Conservation (phyloP, 192 early-diverging fungal genomes). For the Coemansia sp. region DNA sequence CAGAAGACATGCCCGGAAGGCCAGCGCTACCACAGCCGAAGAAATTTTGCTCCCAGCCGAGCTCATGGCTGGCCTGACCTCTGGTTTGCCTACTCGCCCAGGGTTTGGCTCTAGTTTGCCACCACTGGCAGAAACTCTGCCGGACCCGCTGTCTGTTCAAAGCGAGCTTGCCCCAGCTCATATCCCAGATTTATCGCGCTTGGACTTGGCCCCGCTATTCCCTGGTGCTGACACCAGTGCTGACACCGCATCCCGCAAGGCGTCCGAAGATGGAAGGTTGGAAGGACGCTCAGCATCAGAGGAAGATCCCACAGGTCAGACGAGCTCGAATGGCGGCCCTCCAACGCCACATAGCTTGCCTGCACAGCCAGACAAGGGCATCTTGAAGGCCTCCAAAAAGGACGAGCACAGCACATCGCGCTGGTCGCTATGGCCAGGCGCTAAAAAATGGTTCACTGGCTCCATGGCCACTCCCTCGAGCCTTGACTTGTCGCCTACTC, state of each 20-base stretch:
- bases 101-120: not conserved
- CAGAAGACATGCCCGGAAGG: slow-evolving; percentile 50
- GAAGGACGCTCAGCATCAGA: not conserved
- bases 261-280: not conserved
- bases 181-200: slow-evolving; percentile 9
- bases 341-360: slow-evolving; percentile 5
- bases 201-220: slow-evolving; percentile 46
- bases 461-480: slow-evolving; percentile 17
- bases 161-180: not conserved
- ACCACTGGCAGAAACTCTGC: not conserved
- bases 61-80: slow-evolving; percentile 50
- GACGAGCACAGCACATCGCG: slow-evolving; percentile 31
- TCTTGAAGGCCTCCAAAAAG: slow-evolving; percentile 44
- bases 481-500: slow-evolving; percentile 13
- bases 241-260: not conserved
- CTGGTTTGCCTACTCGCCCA: slow-evolving; percentile 24
- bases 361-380: slow-evolving; percentile 41
- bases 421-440: slow-evolving; percentile 52
- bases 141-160: not conserved
- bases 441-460: slow-evolving; percentile 48
- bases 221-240: slow-evolving; percentile 12
- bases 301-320: not conserved
- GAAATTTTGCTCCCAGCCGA: slow-evolving; percentile 51
- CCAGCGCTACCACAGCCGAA: slow-evolving; percentile 51
- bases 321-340: not conserved